Evolutionary conservation across 495 filamentous ascomycete genomes (phyloP), one percentile per base, ranked within the genome.

Genomic region (Lasiosphaeria ovina): DNA sequence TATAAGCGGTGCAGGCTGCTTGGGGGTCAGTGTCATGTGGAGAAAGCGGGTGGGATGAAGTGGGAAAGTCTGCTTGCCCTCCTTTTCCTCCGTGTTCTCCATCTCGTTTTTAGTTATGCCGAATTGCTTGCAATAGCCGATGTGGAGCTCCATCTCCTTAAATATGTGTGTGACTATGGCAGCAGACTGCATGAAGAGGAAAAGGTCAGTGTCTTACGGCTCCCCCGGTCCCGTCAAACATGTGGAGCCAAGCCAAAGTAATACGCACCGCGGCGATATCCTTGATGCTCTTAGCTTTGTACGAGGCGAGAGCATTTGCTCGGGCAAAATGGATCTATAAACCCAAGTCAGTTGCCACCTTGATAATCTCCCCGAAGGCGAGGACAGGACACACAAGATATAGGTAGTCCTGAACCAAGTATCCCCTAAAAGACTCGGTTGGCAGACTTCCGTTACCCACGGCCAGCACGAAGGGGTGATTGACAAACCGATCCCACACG

Each of bases 391-490:
- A 64, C 58, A 95, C 89, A 24, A 97, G 77, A 65, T 91, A 97
- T 35, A 96, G 75, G 71, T 96, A 96, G 69, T 96, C 92, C 66
- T 97, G 92, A 31, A 93, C 80, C 47, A 97, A 78, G 66, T 96
- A 97, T 51, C 88, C 79, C 71, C 92, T 92, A 76, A 96, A 96
- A 4, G 80, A 82, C 50, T 89, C 84, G 2, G 85, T 55, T 2
- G 87, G 86, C 44, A 97, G 78, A 8, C 82, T 87, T 3, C 90
- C 91, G 63, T 86, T 77, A 0, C 87, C 92, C 67, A 97, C 72
- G n/a, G 82, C 81, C 51, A 82, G 65, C 11, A 95, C 89, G 71
- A 97, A 97, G 1, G 85, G 82, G 66, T 97, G 93, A 58, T 90
- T 77, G 11, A 88, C 86, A 68, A 90, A 91, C 7, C 74, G 79